Base-by-base conservation (phyloP, 768 basidiomycete genomes). In the Boletus tomentosulus region DNA sequence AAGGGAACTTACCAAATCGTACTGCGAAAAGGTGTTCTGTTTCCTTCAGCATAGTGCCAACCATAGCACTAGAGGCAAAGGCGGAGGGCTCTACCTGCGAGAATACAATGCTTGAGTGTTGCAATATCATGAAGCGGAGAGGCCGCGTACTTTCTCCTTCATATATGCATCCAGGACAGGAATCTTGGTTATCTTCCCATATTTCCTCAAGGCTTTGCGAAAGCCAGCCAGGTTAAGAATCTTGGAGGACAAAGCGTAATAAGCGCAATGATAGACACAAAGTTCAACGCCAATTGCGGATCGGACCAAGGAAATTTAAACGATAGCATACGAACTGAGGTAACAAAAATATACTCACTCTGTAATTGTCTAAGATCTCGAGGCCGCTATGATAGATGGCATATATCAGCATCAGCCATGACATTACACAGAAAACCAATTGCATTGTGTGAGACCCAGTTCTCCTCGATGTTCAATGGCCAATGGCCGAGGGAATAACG, bases 151-250 rank as follows among this genome's bases (percentile, higher is more conserved):
- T 71, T 84, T 87, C 65, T 94, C 90, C 35, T 76, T 73, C 76
- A 88, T 93, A 66, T 95, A 98, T 38, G 85, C 78, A 25, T 85
- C 77, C 65, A 89, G 83, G 22, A 83, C 85, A 12, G 80, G 76
- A 33, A 89, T 86, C 68, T 78, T 83, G 13, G 92, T 87, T 4
- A 79, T 71, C 66, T 91, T 94, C 63, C 87, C 88, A 57, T 90
- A 93, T 67, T 92, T 93, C 71, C 88, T 92, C 53, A 93, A 66
- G 0, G 85, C 85, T 66, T 93, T 93, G 27, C 89, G 78, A 67
- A 97, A 93, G 1, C 96, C 97, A 1, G 91, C 89, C 10, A 93
- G 69, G 67, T 99, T 98, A 38, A 98, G 71, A 43, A 88, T 83
- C 86, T 92, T 57, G 9, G 28, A 28, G 16, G 16, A 25, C 10